Base-by-base conservation (phyloP, 2,329 filamentous ascomycete species). In the Cryphonectria naterciae region DNA sequence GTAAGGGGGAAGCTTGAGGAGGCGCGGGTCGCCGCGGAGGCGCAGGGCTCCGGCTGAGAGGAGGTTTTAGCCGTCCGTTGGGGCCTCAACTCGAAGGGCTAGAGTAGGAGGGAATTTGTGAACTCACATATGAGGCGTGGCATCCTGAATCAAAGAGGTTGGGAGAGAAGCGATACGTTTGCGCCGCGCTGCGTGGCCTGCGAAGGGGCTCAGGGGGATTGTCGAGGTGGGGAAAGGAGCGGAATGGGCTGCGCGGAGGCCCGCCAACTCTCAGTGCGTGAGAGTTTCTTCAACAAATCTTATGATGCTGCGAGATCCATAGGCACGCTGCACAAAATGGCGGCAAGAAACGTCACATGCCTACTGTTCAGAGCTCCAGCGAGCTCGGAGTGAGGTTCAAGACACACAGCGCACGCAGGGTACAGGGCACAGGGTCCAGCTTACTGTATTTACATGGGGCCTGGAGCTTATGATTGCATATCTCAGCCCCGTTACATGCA, bases 1-100 rank as follows among this genome's bases (percentile, higher is more conserved):
- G 83, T 97, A 95, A 19, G 94, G 93, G 56, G 95, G 95, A 25
- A 97, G 83, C 82, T 93, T 93, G 74, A 96, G 88, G 70, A 97
- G 85, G 75, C 93, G 89, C 76, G 93, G 92, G 80, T 97, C 93
- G 81, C 90, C 90, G 78, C 94, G 92, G 78, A 97, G 85, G 76
- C 88, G 88, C 76, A 93, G 82, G 74, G 91, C 85, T 77, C 91
- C 85, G 74, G 87, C 87, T 89, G 72, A 35, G 35, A 10, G 69
- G 37, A 28, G 8, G 65, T 70, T 52, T 52, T 70, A 10, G 54
- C 52, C 19, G n/a, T 32, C 25, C 15, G 43, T 15, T 54, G 35
- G 8, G 28, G 8, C 17, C 7, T 35, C 17, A 28, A 35, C 2
- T 52, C 15, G 15, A 28, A 52, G 25, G n/a, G 11, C 17, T 6